phyloP scores from a whole-genome alignment of 176 grass and related monocot genomes.

The Bothriochloa decipiens region DNA sequence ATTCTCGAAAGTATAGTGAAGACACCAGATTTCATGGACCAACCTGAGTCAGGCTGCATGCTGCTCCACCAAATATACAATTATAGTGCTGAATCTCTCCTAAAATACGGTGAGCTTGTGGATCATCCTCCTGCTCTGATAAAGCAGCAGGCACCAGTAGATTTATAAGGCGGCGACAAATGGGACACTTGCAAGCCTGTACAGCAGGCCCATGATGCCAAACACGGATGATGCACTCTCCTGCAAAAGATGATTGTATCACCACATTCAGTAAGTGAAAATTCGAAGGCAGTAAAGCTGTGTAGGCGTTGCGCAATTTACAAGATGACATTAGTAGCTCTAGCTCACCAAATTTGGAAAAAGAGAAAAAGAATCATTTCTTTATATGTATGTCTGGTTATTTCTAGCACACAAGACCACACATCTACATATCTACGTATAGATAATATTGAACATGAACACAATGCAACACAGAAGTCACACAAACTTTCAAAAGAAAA shows the following conservation, averaged over 20 bases:
- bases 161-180: constrained; percentile 81
- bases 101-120: constrained; percentile 56
- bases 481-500: not conserved
- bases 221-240: constrained; percentile 81
- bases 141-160: constrained; percentile 74
- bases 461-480: not conserved
- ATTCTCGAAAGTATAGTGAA: not conserved
- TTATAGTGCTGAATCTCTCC: constrained; percentile 77
- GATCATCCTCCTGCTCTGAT: constrained; percentile 40
- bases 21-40: not conserved
- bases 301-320: not conserved
- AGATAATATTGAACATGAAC: not conserved
- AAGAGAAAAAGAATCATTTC: not conserved
- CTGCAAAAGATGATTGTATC: constrained; percentile 48
- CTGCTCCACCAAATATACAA: constrained; percentile 67
- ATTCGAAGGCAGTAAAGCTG: not conserved
- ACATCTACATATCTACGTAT: not conserved
- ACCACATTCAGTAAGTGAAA: constrained; percentile 17
- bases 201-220: constrained; percentile 77
- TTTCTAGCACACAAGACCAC: not conserved
- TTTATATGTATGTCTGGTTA: not conserved
- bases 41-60: constrained; percentile 81
- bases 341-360: not conserved
- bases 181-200: constrained; percentile 94
- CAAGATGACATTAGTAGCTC: constrained; percentile 15